phyloP scores from a whole-genome alignment of 768 basidiomycete genomes.

The Phylloporus sp. region DNA sequence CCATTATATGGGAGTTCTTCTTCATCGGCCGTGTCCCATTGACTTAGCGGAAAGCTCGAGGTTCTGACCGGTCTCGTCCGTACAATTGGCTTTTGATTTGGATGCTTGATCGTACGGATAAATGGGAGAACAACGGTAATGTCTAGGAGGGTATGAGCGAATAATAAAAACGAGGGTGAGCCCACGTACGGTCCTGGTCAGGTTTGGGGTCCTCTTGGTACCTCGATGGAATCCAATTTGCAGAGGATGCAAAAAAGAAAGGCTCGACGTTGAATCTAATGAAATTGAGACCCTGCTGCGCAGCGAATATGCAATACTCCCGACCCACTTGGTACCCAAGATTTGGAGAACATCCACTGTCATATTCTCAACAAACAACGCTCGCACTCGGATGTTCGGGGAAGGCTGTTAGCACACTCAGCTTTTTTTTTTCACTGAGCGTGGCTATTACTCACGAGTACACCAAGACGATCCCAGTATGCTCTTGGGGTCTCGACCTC shows the following conservation, averaged over 20 bases:
- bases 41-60: background rate
- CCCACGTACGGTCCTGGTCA: conserved; percentile 47
- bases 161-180: conserved; percentile 22
- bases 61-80: conserved; percentile 15
- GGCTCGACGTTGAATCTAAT: conserved; percentile 55
- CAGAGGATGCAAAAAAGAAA: conserved; percentile 61
- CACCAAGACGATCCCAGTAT: conserved; percentile 31
- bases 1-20: conserved; percentile 14
- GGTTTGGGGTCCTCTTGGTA: conserved; percentile 49
- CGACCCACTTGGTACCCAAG: conserved; percentile 50
- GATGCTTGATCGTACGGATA: conserved; percentile 36
- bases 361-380: conserved; percentile 50
- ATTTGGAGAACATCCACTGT: conserved; percentile 51
- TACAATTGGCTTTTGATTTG: conserved; percentile 22
- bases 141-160: conserved; percentile 34
- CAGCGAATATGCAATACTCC: background rate
- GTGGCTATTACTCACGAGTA: conserved; percentile 30
- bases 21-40: background rate
- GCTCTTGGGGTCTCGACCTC: conserved; percentile 13
- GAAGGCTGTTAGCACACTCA: conserved; percentile 23
- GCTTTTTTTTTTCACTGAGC: background rate
- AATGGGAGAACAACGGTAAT: conserved; percentile 56
- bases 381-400: conserved; percentile 40
- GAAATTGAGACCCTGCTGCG: background rate
- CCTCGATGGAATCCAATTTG: conserved; percentile 66